Evolutionary conservation across 2,329 filamentous ascomycete species (phyloP), one percentile per base, ranked within the genome.

Genomic region (Fusarium decemcellulare): DNA sequence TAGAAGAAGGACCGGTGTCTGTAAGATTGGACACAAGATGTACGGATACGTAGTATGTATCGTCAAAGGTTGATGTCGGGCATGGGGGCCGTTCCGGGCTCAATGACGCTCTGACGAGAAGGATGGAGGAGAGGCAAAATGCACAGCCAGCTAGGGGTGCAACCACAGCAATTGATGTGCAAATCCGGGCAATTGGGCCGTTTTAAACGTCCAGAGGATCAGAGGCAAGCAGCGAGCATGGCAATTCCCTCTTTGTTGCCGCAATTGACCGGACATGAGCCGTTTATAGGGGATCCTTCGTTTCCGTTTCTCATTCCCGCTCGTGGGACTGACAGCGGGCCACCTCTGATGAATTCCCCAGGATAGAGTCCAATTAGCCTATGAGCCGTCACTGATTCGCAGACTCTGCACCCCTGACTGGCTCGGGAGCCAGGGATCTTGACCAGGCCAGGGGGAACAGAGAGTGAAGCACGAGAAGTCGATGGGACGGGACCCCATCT

Each of bases 231-330:
- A 63, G 39, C 53, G 54, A 55, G 48, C 29, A 58, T 32, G 39
- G 29, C 18, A 18, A 53, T 52, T 29, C 27, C 59, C 44, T 55
- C 40, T 18, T 46, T 43, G 47, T 52, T 30, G 48, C 53, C 46
- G 27, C 63, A 65, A 68, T 70, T 70, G 67, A 46, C 63, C 59
- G 67, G 59, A 50, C 56, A 65, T 65, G 53, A 40, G 63, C 63
- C 59, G 67, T 70, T 70, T 71, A 65, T 65, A 70, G 48, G 23
- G 2, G 30, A 54, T 14, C 42, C 40, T 61, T 57, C 61, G 15
- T 37, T 53, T 52, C 29, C 12, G n/a, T 30, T 23, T 23, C 46
- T 46, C 42, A 18, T 68, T 64, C 51, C 68, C 42, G 37, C 12
- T 12, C 32, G 30, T 57, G 52, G 52, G 57, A 12, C 36, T 39